phyloP scores from a whole-genome alignment of 331 rosid species.

The Pyracantha coccinea region DNA sequence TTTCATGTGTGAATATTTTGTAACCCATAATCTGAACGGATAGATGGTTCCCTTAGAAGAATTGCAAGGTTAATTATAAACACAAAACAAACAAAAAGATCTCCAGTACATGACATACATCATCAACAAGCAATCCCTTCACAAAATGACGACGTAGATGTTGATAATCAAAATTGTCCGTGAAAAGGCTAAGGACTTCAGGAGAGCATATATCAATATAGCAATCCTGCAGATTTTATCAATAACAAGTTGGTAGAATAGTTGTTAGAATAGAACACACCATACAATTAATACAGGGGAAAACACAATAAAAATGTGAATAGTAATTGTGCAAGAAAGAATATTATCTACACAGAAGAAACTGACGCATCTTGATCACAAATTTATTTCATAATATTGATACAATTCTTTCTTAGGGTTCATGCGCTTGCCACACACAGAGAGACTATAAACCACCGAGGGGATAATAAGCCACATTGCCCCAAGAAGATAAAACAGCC shows the following conservation, averaged over 20 bases:
- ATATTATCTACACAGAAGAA: not conserved
- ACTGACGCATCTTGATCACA: not conserved
- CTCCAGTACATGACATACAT: conserved; percentile 41
- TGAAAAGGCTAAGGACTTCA: conserved; percentile 93
- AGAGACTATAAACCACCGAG: not conserved
- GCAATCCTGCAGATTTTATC: conserved; percentile 71
- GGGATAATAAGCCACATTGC: not conserved
- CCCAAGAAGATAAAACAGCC: not conserved
- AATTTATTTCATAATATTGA: not conserved
- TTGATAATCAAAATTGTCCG: conserved; percentile 97
- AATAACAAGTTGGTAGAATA: conserved; percentile 4
- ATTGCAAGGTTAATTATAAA: conserved; percentile 8
- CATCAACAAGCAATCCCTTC: conserved; percentile 93
- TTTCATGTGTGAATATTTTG: conserved; percentile 90
- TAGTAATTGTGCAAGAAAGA: not conserved
- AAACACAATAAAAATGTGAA: not conserved
- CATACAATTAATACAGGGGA: not conserved
- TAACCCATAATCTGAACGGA: conserved; percentile 84
- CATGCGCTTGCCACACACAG: not conserved
- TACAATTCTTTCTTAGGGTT: not conserved
- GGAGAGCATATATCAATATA: conserved; percentile 89
- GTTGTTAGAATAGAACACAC: not conserved
- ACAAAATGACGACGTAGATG: conserved; percentile 96
- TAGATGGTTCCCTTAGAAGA: conserved; percentile 15
- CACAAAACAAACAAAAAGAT: conserved; percentile 10